A percentile compares a stretch with the other conserved stretches of the same genome.
These are phyloP conservation scores for Metarhizium brunneum DNA, from an alignment of 2,329 filamentous ascomycete genomes.

Conservation along the genomic window DNA sequence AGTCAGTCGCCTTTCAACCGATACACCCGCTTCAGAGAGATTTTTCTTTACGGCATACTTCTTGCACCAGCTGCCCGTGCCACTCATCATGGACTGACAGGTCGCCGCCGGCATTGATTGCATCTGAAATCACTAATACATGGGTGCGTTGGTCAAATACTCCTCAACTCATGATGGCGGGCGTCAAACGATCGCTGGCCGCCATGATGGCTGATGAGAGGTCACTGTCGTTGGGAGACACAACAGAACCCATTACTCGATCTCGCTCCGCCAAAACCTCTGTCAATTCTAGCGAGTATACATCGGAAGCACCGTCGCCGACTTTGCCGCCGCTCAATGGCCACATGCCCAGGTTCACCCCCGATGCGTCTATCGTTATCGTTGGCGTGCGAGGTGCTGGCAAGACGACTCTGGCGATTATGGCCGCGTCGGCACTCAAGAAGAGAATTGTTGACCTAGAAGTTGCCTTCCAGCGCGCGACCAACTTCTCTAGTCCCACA, in stretches of 20 bases:
- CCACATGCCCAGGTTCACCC: constrained; percentile 34
- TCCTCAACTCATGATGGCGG: constrained; percentile 17
- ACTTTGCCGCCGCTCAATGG: constrained; percentile 15
- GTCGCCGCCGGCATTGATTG: no score
- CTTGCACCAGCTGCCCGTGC: no score
- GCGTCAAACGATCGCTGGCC: constrained; percentile 30
- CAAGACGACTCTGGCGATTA: constrained; percentile 67
- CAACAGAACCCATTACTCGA: not conserved
- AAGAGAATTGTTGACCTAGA: constrained; percentile 62
- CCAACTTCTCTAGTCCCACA: constrained; percentile 49
- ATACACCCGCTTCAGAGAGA: no score
- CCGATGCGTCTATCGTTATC: constrained; percentile 62
- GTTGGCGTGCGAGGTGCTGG: constrained; percentile 66
- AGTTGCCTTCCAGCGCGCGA: constrained; percentile 54
- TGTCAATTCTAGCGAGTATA: not conserved
- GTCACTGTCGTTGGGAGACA: constrained; percentile 6
- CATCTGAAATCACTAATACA: not conserved
- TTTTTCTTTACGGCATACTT: not conserved
- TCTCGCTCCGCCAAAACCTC: not conserved
- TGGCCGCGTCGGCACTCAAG: constrained; percentile 62
- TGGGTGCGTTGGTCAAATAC: not conserved
- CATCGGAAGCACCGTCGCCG: constrained; percentile 15
- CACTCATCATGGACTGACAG: no score
- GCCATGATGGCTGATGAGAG: constrained; percentile 22
- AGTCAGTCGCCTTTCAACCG: no score